phyloP scores from a whole-genome alignment of 805 yeast genomes.

The Crinitomyces ghanaensis region DNA sequence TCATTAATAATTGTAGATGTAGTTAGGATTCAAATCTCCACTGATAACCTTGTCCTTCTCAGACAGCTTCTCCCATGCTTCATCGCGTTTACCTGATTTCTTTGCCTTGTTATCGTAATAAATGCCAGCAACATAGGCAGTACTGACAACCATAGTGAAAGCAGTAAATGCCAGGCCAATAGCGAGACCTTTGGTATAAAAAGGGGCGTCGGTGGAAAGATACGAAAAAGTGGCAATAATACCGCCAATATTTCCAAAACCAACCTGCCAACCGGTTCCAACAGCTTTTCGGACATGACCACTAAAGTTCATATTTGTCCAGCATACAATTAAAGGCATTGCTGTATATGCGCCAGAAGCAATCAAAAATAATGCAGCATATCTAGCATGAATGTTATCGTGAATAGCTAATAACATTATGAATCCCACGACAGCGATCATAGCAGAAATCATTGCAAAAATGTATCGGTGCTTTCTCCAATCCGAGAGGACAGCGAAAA shows the following conservation, averaged over 20 bases:
- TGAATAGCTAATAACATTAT: slow-evolving; percentile 40
- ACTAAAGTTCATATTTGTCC: slow-evolving; percentile 50
- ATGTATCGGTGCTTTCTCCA: slow-evolving; percentile 28
- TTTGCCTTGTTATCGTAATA: slow-evolving; percentile 20
- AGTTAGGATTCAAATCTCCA: slow-evolving; percentile 26
- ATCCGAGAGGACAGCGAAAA: slow-evolving; percentile 57
- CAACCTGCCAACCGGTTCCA: slow-evolving; percentile 51
- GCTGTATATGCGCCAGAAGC: slow-evolving; percentile 50
- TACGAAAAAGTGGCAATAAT: slow-evolving; percentile 51
- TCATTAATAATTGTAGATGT: slow-evolving; percentile 23
- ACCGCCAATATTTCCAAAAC: slow-evolving; percentile 67
- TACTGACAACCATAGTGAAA: slow-evolving; percentile 30
- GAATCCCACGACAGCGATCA: slow-evolving; percentile 42
- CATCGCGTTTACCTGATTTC: slow-evolving; percentile 16
- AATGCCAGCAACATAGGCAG: slow-evolving; percentile 28
- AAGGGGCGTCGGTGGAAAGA: slow-evolving; percentile 46
- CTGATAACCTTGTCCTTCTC: slow-evolving; percentile 16
- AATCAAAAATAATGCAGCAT: slow-evolving; percentile 52
- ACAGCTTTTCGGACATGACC: slow-evolving; percentile 53
- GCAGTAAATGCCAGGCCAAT: slow-evolving; percentile 38
- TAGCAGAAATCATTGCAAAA: slow-evolving; percentile 17
- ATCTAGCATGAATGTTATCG: slow-evolving; percentile 33
- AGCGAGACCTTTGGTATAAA: slow-evolving; percentile 42
- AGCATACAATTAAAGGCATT: slow-evolving; percentile 61
- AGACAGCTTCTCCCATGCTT: slow-evolving; percentile 15